A percentile compares a stretch with the other conserved stretches of the same genome.
These are phyloP conservation scores for Delonix regia DNA, from an alignment of 306 rosid species.

Conservation along the genomic window DNA sequence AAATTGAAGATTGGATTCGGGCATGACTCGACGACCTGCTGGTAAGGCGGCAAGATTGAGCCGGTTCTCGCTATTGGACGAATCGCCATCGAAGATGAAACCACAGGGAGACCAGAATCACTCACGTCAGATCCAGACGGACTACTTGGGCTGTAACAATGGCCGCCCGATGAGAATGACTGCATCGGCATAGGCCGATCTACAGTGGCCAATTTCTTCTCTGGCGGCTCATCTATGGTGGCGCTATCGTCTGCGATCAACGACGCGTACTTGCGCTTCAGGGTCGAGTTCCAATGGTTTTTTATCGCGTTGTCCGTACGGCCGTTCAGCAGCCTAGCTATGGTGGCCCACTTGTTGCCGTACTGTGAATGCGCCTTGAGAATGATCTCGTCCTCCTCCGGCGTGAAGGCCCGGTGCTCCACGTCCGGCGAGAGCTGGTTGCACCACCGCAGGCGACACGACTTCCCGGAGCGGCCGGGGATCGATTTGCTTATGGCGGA, in stretches of 20 bases:
- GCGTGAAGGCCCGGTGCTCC: conserved; percentile 53
- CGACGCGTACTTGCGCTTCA: conserved; percentile 53
- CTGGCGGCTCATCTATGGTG: background rate
- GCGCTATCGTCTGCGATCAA: background rate
- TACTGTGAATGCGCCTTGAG: conserved; percentile 42
- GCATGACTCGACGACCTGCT: conserved; percentile 19
- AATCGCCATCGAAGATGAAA: conserved; percentile 15
- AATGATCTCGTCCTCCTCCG: conserved; percentile 53
- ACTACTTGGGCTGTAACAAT: conserved; percentile 36
- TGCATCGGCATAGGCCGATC: background rate
- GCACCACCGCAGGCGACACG: conserved; percentile 68
- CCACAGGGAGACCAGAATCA: conserved; percentile 37
- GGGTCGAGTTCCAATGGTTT: conserved; percentile 71
- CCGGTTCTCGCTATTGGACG: conserved; percentile 20
- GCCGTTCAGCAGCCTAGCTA: conserved; percentile 62
- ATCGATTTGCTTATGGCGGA: conserved; percentile 51
- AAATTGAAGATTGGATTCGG: background rate
- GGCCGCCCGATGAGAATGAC: conserved; percentile 17
- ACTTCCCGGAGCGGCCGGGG: conserved; percentile 60
- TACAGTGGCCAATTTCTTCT: conserved; percentile 12
- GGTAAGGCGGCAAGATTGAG: conserved; percentile 4
- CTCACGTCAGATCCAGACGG: conserved; percentile 54
- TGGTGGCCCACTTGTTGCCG: conserved; percentile 74
- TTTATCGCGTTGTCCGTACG: conserved; percentile 70
- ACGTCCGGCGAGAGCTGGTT: conserved; percentile 72